Base-by-base conservation (phyloP, 2,329 filamentous ascomycete genomes). In the Aspergillus sp. region DNA sequence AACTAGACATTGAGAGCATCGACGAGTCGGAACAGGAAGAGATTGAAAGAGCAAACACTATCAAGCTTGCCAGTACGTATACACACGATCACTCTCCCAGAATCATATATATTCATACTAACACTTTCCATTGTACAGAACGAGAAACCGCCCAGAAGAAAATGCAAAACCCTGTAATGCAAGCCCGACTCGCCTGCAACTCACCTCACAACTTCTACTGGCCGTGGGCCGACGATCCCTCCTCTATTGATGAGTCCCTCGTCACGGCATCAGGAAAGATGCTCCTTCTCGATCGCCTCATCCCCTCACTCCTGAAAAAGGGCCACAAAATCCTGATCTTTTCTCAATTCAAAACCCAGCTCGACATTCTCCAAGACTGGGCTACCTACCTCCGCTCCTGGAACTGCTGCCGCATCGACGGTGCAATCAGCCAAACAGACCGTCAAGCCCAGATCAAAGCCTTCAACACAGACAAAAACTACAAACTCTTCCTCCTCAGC, bases 171-270 rank as follows among this genome's bases (percentile, higher is more conserved):
- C 90, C 92, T 0, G 77, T 98, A 19, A 91, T 96, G 81, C 95
- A 99, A 71, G 85, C 96, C 3, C 89, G 95, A 0, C 83, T 97
- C 0, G 91, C 91, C 11, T 98, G 95, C 75, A 96, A 99, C 73
- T 91, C 87, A 0, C 95, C 95, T 0, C 93, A 97, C 75, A 96
- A 97, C 70, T 98, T 99, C 73, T 98, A 96, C 76, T 96, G 92
- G 70, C 93, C 95, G 0, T 98, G 93, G 84, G 81, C 84, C 6
- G 81, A 84, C 15, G 80, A 83, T 1, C 82, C 83, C 6, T 73
- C 82, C 0, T 78, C 83, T 0, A 78, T 91, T 0, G 92, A 98
- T 67, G 90, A 96, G 69, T 88, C 84, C 1, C 84, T 99, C 6
- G 85, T 99, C 35, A 93, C 89, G 0, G 86, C 90, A 0, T 96